A percentile compares a stretch with the other conserved stretches of the same genome.
Conservation (phyloP, 441 rosid genomes). For the Arabidopsis lyrata region DNA sequence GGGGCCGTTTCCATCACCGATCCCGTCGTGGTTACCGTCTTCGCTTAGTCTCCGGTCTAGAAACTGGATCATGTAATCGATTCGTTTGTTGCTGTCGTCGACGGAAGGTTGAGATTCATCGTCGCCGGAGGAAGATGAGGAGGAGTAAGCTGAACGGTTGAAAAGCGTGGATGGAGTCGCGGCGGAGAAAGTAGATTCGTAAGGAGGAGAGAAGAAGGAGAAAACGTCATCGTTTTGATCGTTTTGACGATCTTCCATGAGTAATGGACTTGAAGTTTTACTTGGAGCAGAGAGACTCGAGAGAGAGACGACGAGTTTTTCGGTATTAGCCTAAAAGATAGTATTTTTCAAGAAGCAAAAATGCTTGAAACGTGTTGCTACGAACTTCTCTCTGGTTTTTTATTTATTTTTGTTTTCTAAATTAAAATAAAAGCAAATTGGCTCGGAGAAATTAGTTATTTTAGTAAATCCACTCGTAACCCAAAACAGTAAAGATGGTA, state of each 20-base stretch:
- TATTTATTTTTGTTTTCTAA: too few relatives aligned
- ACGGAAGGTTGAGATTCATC: conserved; percentile 59
- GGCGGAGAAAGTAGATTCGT: conserved; percentile 33
- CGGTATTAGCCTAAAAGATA: not conserved
- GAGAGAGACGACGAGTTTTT: conserved; percentile 5
- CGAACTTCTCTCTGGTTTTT: too few relatives aligned
- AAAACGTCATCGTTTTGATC: conserved; percentile 41
- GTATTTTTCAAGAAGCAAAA: conserved; percentile 10
- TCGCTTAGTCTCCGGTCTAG: conserved; percentile 73
- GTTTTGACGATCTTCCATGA: conserved; percentile 38
- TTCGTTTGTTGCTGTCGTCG: conserved; percentile 68
- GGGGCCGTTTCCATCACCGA: conserved; percentile 19
- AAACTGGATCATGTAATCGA: conserved; percentile 90
- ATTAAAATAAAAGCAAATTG: too few relatives aligned
- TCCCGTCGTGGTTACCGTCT: conserved; percentile 35
- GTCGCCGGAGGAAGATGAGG: conserved; percentile 56
- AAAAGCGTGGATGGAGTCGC: conserved; percentile 49
- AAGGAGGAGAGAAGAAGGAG: conserved; percentile 43
- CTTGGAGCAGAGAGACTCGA: conserved; percentile 36
- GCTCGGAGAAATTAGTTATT: too few relatives aligned
- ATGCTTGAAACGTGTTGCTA: conserved; percentile 34
- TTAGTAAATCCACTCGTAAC: too few relatives aligned
- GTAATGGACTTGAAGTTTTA: conserved; percentile 40
- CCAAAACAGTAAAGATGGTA: too few relatives aligned
- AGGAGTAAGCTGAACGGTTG: conserved; percentile 68